Percentiles rank a stretch among this genome's conserved stretches.
Conservation (phyloP, 352 stramenopile genomes). For the Globisporangium irregulare region DNA sequence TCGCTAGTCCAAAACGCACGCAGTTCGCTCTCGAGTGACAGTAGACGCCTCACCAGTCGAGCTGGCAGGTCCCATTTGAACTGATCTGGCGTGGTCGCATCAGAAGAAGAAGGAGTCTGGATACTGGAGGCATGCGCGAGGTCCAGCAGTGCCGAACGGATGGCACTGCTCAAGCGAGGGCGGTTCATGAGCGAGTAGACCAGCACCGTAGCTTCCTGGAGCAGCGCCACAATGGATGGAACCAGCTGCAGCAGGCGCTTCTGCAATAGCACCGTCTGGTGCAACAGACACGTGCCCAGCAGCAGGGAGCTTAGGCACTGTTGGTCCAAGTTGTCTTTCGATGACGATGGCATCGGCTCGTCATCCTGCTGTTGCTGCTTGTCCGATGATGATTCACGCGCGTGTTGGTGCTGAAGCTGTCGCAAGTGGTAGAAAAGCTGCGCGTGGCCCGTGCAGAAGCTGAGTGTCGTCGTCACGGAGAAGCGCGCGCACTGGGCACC, state of each 20-base stretch:
- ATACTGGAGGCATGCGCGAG: background rate
- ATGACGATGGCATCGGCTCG: background rate
- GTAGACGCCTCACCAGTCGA: slow-evolving; percentile 24
- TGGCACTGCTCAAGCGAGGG: background rate
- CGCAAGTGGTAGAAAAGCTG: slow-evolving; percentile 4
- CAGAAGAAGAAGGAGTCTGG: background rate
- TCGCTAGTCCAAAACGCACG: slow-evolving; percentile 21
- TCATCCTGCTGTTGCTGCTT: background rate
- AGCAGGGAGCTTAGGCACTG: slow-evolving; percentile 8
- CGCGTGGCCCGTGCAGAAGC: slow-evolving; percentile 4
- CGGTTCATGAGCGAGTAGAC: slow-evolving; percentile 16
- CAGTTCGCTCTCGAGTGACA: slow-evolving; percentile 26
- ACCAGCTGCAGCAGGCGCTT: slow-evolving; percentile 26
- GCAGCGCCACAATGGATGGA: slow-evolving; percentile 17
- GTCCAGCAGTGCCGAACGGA: background rate
- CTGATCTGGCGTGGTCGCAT: background rate
- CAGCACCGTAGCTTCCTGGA: slow-evolving; percentile 10
- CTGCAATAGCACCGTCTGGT: slow-evolving; percentile 26
- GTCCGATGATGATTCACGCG: background rate
- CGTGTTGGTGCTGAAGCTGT: background rate
- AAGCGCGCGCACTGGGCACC: background rate
- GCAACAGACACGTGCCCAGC: slow-evolving; percentile 28
- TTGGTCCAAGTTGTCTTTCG: background rate
- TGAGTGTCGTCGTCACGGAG: background rate
- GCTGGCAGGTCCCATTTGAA: slow-evolving; percentile 20